Evolutionary conservation across 306 rosid genomes (phyloP), one percentile per base, ranked within the genome.

Genomic region (Dryas drummondii): DNA sequence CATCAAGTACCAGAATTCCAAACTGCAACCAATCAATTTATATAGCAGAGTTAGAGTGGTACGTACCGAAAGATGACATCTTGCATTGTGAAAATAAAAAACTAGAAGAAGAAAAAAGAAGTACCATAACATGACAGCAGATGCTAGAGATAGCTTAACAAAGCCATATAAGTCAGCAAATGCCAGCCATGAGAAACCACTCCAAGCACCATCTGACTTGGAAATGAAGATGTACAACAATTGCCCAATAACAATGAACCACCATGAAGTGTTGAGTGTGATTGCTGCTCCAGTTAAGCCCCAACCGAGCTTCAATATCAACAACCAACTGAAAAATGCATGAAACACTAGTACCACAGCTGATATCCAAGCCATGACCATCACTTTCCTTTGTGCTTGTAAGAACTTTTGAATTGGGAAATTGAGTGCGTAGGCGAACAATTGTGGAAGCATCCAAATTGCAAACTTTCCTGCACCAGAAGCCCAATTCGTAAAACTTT

Each of bases 1-100:
- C 97, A 90, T 92, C 85, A 92, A 64, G 82, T 92, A 92, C 97
- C 97, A 92, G 75, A 87, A 84, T 84, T 92, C 97, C 88, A 92
- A 87, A 82, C 97, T 92, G 94, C 78, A 73, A 52, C 13, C 11
- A 66, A 13, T 13, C 13, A 32, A 32, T 32, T 32, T 32, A 32
- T 32, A 32, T 22, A 32, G 37, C 37, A 32, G 2, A 32, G 37
- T 32, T 32, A 32, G 37, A 2, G 37, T 1, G 37, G 37, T 32
- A 32, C 37, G 37, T 32, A 1, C 37, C 37, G 37, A 32, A 32
- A 32, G 37, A 32, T 32, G 2, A 32, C 37, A 32, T 32, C 37
- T 32, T 32, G 37, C 37, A 32, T 32, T 32, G 37, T 32, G 37
- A 2, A 32, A 19, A 7, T 12, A 42, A 54, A 68, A 78, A 52